Base-by-base conservation (phyloP, 345 rosid genomes). In the Corchorus capsularis region DNA sequence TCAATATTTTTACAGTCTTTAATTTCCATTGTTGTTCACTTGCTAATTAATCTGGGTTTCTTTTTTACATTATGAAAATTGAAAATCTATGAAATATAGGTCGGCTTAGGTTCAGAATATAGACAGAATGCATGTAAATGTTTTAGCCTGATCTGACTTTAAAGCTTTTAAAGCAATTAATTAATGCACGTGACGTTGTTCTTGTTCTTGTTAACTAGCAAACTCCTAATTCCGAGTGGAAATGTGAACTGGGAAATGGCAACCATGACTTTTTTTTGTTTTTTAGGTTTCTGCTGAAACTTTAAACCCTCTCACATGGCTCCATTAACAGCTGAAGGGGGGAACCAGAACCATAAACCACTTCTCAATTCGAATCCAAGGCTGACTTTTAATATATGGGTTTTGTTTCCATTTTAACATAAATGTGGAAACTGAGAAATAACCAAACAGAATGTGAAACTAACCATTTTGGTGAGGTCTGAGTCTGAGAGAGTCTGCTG, bases 261-360 rank as follows among this genome's bases (percentile, higher is more conserved):
- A 34, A 10, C 66, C 66, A 62, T 62, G 43, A 62, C n/a, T 27
- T 27, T 27, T 27, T 27, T 27, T 27, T n/a, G n/a, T n/a, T 13
- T 32, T 34, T 34, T 13, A 62, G 15, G 52, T 13, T 19, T 20
- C 69, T 53, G 71, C 53, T 2, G 45, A 14, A 16, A 49, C 10
- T 34, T 50, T 27, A 70, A 41, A 52, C 72, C 46, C 20, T 39
- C 35, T 16, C 77, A 78, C 77, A 56, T 78, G 77, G 81, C 60
- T 71, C 7, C 74, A 69, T 69, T 34, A 69, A 59, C 47, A 70
- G 19, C 11, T 35, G 14, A 16, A 3, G 19, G 22, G 22, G 27
- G 27, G 27, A 27, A 27, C 27, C 27, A 27, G 27, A 27, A 27
- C 27, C 27, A 27, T 27, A 6, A 16, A 13, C 43, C 52, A 2